Evolutionary conservation across 2,329 filamentous ascomycete genomes (phyloP).

Genomic region (Thielaviopsis ethacetica): DNA sequence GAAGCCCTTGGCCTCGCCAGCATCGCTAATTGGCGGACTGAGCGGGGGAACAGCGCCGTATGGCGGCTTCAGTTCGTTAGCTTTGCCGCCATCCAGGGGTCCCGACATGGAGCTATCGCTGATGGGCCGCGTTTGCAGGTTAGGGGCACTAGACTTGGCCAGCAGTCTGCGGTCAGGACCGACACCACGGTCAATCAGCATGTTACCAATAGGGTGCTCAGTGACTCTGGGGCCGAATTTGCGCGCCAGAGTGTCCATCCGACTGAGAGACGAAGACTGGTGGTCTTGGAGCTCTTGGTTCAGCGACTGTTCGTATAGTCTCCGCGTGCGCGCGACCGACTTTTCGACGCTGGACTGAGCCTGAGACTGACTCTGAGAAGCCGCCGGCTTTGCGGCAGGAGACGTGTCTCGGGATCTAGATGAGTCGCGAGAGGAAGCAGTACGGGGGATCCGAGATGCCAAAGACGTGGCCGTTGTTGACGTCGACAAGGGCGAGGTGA

Average conservation of each 20-base stretch:
- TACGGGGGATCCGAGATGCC: too few species aligned
- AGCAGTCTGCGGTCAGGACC: conserved; percentile 29
- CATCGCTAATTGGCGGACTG: conserved; percentile 50
- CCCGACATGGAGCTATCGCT: conserved; percentile 4
- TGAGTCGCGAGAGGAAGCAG: too few species aligned
- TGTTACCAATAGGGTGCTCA: conserved; percentile 30
- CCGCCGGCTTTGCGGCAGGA: neutral
- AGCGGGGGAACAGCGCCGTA: conserved; percentile 24
- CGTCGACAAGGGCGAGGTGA: conserved; percentile 22
- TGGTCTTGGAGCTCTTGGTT: conserved; percentile 68
- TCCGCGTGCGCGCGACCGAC: conserved; percentile 50
- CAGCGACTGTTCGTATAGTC: conserved; percentile 70
- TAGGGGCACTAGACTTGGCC: conserved; percentile 49
- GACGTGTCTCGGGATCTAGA: too few species aligned
- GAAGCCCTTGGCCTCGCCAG: conserved; percentile 63
- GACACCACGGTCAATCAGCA: conserved; percentile 28
- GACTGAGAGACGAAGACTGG: conserved; percentile 57
- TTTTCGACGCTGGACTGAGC: conserved; percentile 7
- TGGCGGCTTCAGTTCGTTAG: conserved; percentile 17
- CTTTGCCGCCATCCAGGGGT: conserved; percentile 12
- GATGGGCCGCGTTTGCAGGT: conserved; percentile 26
- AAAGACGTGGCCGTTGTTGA: conserved; percentile 17
- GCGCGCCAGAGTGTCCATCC: conserved; percentile 62
- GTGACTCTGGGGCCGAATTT: conserved; percentile 37
- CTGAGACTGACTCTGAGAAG: neutral